Base-by-base conservation (phyloP, 2,329 filamentous ascomycete species). In the Chaetomium strumarium region DNA sequence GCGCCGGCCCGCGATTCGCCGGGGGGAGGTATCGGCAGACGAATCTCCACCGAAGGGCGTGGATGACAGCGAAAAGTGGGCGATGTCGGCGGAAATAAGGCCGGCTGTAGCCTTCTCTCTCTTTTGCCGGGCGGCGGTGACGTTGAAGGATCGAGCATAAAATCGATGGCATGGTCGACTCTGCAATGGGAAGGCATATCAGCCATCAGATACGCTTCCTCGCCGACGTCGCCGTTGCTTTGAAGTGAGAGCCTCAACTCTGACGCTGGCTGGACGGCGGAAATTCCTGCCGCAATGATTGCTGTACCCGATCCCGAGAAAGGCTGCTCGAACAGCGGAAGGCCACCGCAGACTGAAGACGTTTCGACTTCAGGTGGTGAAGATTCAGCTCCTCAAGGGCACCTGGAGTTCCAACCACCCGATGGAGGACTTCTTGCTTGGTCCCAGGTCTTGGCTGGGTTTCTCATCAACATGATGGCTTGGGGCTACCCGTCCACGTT, bases 401-500 rank as follows among this genome's bases (percentile, higher is more conserved):
- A 56, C 24, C 52, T 52, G 11, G 50, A 58, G 10, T 62, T 60
- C 41, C 41, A 58, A 7, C 59, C 63, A 2, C 75, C 75, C 0
- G 73, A 77, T 42, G 74, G 76, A 24, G 76, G 76, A 12, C 58
- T 70, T 45, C 56, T 62, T 13, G 77, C 75, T 14, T 80, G 77
- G 77, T 69, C 67, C 1, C 77, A 79, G 60, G 75, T 79, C 9
- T 43, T 75, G 17, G 72, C 75, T 7, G 70, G 70, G 31, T 67
- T 74, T 38, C 67, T 77, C 30, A 67, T 77, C 64, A 77, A 75
- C 61, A 69, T 69, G 49, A 63, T 80, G 52, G 70, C 75, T 5
- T 79, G 76, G 73, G 77, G 77, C 48, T 75, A 73, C 48, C 70
- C 73, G 3, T 66, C 72, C 5, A 70, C 73, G 2, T 80, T 77